Base-by-base conservation (phyloP, 768 basidiomycete genomes). In the Holtermanniella nyarrowii region DNA sequence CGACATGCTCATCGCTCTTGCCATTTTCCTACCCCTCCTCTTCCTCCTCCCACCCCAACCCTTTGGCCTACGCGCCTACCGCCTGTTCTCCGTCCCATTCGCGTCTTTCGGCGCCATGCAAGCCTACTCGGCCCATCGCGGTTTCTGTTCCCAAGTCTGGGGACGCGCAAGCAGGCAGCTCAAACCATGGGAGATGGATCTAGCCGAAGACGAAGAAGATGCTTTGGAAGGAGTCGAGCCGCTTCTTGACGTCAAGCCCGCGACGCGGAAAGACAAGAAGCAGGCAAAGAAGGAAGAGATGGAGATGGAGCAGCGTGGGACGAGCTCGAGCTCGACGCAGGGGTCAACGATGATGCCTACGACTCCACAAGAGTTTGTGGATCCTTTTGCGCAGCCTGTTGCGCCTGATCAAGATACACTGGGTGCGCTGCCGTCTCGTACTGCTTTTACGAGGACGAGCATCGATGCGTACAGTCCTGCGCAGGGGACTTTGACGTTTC, bases 121-220 rank as follows among this genome's bases (percentile, higher is more conserved):
- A 45, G 45, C 54, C 0, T 65, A 65, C 40, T 68, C 66, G 16
- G 63, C 63, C 5, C 55, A 48, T 21, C 54, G 66, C 40, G 66
- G 66, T 3, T 68, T 68, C 59, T 68, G 66, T 46, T 37, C 52
- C 22, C 63, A 65, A 26, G 57, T 65, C 1, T 68, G 66, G 66
- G 62, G 60, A 1, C 40, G 66, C 42, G 41, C 46, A 2, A 48
- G 50, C 41, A 53, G 62, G 24, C 66, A 68, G 49, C 48, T 68
- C 40, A 46, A 53, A 43, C 66, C 66, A 0, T 68, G 66, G 66
- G 66, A 68, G 39, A 54, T 68, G 61, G 62, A 64, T 26, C 57
- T 58, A 18, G 11, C 57, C 18, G 59, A 52, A 16, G 52, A 52
- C 26, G 63, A 64, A 20, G 58, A 60, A 52, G 25, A 1, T 13